phyloP scores from a whole-genome alignment of 169 alveolate genomes.

The Plasmodium blacklocki region DNA sequence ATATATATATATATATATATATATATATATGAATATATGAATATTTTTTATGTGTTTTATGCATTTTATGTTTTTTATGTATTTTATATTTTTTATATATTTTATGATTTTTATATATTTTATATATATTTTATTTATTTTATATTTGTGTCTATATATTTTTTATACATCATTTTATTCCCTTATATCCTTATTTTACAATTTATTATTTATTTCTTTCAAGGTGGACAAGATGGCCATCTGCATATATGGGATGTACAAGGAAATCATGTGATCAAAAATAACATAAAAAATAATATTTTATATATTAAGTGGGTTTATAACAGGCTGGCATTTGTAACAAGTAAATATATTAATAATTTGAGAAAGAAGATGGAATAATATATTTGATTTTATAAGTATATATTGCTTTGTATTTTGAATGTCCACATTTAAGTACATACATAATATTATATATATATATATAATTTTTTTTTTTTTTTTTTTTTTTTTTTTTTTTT shows the following conservation, averaged over 20 bases:
- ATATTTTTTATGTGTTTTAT: background rate
- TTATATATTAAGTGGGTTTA: slow-evolving; percentile 58
- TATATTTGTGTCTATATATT: background rate
- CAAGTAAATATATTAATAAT: slow-evolving; percentile 40
- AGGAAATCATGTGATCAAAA: slow-evolving; percentile 50
- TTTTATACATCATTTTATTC: background rate
- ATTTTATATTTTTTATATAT: background rate
- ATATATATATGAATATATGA: background rate
- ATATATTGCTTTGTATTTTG: background rate
- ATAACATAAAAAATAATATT: slow-evolving; percentile 49
- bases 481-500: slow-evolving; percentile 3
- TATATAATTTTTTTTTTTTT: slow-evolving; percentile 13
- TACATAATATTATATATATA: no score
- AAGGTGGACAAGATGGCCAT: slow-evolving; percentile 69
- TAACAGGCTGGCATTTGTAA: slow-evolving; percentile 59
- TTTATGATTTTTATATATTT: background rate
- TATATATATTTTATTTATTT: background rate
- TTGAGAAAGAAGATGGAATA: background rate
- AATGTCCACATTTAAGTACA: no score
- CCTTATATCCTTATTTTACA: background rate
- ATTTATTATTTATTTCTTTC: background rate
- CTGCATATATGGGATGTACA: slow-evolving; percentile 46
- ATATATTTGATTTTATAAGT: background rate
- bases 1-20: background rate
- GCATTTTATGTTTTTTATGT: background rate